phyloP scores from a whole-genome alignment of 345 rosid species.

The Corymbia maculata region DNA sequence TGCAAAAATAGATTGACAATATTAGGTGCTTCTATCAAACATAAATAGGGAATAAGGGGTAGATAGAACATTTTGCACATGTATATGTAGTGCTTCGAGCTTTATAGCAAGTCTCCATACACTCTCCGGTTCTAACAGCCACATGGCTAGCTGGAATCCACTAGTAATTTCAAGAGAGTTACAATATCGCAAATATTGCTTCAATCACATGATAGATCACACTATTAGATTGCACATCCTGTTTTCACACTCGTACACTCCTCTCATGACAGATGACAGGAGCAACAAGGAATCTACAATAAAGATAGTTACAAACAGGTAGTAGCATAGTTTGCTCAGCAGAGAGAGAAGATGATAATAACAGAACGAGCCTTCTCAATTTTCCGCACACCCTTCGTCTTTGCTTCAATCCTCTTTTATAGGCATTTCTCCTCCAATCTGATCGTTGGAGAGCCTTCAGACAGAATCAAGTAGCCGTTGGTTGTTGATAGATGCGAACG shows the following conservation, averaged over 20 bases:
- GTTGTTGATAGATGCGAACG: not conserved
- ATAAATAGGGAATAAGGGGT: not conserved
- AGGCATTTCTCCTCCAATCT: not conserved
- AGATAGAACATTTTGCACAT: not conserved
- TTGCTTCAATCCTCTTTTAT: not conserved
- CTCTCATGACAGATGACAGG: not conserved
- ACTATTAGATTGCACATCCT: fast-evolving
- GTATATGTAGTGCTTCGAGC: not conserved
- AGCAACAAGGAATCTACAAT: not conserved
- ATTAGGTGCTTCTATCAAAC: not conserved
- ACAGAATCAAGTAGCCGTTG: not conserved
- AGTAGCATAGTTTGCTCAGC: not conserved
- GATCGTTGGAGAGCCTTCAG: not conserved
- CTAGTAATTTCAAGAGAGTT: not conserved
- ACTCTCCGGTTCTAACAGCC: not conserved
- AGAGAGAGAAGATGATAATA: not conserved
- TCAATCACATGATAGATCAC: not conserved
- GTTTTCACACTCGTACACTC: not conserved
- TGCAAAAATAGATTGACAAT: not conserved
- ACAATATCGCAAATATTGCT: not conserved
- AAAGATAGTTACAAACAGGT: not conserved
- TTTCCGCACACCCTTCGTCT: not conserved
- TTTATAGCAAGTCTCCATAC: not conserved
- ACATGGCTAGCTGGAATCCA: not conserved
- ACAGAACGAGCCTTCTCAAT: not conserved